Conservation (phyloP, 352 stramenopile genomes). For the Plasmopara muralis region DNA sequence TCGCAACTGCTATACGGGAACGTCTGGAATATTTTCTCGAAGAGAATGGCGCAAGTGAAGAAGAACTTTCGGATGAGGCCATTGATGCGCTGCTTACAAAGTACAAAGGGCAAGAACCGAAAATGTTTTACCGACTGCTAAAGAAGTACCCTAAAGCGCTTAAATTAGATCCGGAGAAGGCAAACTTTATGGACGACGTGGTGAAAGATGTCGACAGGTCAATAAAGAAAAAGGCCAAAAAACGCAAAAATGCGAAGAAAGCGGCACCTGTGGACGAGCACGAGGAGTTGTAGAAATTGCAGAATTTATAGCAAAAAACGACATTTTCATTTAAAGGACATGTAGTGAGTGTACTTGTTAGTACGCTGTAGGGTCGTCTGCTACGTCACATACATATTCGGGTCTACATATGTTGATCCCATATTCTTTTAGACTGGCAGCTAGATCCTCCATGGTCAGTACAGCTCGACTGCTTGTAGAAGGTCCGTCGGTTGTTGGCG, state of each 20-base stretch:
- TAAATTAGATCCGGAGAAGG: slow-evolving; percentile 35
- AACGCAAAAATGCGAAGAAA: slow-evolving; percentile 10
- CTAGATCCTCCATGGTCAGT: slow-evolving; percentile 72
- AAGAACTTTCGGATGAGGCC: slow-evolving; percentile 29
- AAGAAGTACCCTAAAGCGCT: slow-evolving; percentile 57
- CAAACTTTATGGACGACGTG: slow-evolving; percentile 57
- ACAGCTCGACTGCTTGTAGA: slow-evolving; percentile 25
- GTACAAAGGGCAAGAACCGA: slow-evolving; percentile 55
- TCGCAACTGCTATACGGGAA: slow-evolving; percentile 23
- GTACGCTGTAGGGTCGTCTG: slow-evolving; percentile 21
- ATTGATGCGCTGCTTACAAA: slow-evolving; percentile 54
- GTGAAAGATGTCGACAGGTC: slow-evolving; percentile 16
- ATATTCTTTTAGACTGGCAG: slow-evolving; percentile 72
- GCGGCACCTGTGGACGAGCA: slow-evolving; percentile 26
- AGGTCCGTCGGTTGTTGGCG: slow-evolving; percentile 10
- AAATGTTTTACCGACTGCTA: slow-evolving; percentile 54
- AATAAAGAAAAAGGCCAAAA: slow-evolving; percentile 18
- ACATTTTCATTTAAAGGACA: too few species aligned
- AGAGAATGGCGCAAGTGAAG: slow-evolving; percentile 29
- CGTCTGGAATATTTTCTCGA: slow-evolving; percentile 57
- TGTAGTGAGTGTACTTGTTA: too few species aligned
- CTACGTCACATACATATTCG: slow-evolving; percentile 70
- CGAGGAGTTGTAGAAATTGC: slow-evolving; percentile 20
- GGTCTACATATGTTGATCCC: slow-evolving; percentile 74
- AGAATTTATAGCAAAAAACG: too few species aligned